Evolutionary conservation across 495 filamentous ascomycete species (phyloP).

Genomic region (Jackrogersella minutella): DNA sequence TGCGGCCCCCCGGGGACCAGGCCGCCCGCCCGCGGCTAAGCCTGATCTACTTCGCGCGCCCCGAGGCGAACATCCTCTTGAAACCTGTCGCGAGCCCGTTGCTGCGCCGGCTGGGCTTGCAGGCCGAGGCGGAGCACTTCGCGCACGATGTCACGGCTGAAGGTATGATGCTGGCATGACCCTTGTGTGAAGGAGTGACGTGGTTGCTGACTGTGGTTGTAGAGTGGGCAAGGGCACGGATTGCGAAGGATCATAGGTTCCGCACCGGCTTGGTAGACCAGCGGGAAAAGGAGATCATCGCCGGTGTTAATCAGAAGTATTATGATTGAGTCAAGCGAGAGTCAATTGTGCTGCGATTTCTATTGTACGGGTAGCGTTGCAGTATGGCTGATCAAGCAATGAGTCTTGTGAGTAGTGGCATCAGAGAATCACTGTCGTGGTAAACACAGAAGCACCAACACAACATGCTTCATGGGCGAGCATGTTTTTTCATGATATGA

Average conservation of each 20-base stretch:
- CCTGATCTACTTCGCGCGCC: slow-evolving; percentile 57
- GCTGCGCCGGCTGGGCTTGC: slow-evolving; percentile 56
- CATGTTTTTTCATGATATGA: no score
- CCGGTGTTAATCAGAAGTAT: slow-evolving; percentile 45
- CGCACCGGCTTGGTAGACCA: slow-evolving; percentile 40
- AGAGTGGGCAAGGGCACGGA: slow-evolving; percentile 46
- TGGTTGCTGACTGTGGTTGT: slow-evolving; percentile 13
- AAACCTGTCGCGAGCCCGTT: slow-evolving; percentile 56
- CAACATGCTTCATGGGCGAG: no score
- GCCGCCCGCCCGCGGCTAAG: slow-evolving; percentile 56
- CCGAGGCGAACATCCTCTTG: slow-evolving; percentile 53
- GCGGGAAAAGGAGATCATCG: slow-evolving; percentile 47
- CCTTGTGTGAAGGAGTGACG: neutral
- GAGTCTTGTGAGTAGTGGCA: no score
- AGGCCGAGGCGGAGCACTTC: slow-evolving; percentile 45
- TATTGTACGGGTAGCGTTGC: neutral
- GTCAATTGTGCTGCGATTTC: neutral
- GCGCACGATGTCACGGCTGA: slow-evolving; percentile 44
- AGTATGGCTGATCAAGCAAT: no score
- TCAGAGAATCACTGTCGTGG: no score
- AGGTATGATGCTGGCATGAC: slow-evolving; percentile 19
- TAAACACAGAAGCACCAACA: no score
- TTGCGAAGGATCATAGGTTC: slow-evolving; percentile 47
- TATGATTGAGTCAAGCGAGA: slow-evolving; percentile 33
- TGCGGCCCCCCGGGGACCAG: slow-evolving; percentile 58